These are phyloP conservation scores for Yamadazyma kanchanaburiensis DNA, from an alignment of 1,139 yeast species.

Conservation along the genomic window DNA sequence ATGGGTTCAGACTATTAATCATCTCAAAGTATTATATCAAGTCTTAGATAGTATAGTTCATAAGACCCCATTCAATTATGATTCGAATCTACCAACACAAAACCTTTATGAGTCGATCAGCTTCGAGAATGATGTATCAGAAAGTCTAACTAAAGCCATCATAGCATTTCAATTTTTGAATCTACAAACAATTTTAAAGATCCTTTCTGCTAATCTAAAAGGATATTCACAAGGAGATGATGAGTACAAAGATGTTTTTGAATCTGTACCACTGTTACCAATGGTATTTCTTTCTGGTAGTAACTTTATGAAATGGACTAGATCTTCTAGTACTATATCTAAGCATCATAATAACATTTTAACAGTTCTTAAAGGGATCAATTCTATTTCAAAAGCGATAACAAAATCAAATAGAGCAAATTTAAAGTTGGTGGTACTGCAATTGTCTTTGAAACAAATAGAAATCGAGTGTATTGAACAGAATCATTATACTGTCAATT, in stretches of 20 bases:
- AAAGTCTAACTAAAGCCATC: slow-evolving; percentile 17
- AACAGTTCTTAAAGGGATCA: slow-evolving; percentile 24
- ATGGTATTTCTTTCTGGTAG: slow-evolving; percentile 18
- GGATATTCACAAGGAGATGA: background rate
- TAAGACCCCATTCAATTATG: background rate
- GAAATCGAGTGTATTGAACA: slow-evolving; percentile 5
- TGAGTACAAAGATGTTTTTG: background rate
- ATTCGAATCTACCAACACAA: slow-evolving; percentile 2
- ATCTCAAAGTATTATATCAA: slow-evolving; percentile 12
- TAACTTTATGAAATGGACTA: slow-evolving; percentile 24
- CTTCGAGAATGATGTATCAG: too few relatives aligned
- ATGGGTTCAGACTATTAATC: slow-evolving; percentile 13
- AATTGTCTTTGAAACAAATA: slow-evolving; percentile 4
- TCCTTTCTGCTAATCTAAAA: slow-evolving; percentile 11
- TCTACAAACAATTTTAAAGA: slow-evolving; percentile 29
- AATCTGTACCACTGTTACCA: slow-evolving; percentile 8
- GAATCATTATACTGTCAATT: background rate
- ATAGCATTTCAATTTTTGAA: slow-evolving; percentile 31
- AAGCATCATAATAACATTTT: slow-evolving; percentile 15
- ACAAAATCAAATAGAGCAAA: background rate
- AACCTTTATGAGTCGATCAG: slow-evolving; percentile 1
- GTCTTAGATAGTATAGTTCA: slow-evolving; percentile 4
- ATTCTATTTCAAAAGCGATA: slow-evolving; percentile 15
- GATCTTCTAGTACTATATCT: background rate
- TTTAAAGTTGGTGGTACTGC: background rate